Percentiles rank a stretch among this genome's conserved stretches.
Conservation (phyloP, 345 rosid species). For the Stellera chamaejasme region DNA sequence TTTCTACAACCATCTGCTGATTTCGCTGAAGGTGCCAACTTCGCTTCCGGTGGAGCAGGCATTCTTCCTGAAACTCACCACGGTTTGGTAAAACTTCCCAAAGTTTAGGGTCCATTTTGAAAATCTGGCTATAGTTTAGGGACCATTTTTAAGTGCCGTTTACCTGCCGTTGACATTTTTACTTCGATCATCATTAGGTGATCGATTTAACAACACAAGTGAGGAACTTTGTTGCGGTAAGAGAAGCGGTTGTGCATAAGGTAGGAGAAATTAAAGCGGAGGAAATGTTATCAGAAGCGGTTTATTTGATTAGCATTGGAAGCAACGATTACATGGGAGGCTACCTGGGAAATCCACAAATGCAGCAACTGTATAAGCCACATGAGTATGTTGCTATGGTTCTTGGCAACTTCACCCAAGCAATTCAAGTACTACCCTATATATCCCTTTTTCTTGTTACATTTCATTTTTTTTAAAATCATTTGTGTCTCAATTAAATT, state of each 20-base stretch:
- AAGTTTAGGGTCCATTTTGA: too few species aligned
- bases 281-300: conserved; percentile 34
- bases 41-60: conserved; percentile 51
- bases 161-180: background rate
- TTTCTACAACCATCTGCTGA: conserved; percentile 32
- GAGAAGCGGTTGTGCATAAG: conserved; percentile 24
- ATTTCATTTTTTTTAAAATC: background rate
- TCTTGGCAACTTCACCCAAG: conserved; percentile 39
- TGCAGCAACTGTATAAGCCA: conserved; percentile 26
- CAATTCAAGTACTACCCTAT: conserved; percentile 29
- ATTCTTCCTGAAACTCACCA: conserved; percentile 41
- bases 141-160: too few species aligned
- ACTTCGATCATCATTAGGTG: conserved; percentile 14
- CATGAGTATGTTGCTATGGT: conserved; percentile 38
- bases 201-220: conserved; percentile 38
- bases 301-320: conserved; percentile 46
- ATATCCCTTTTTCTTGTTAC: background rate
- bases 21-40: conserved; percentile 27
- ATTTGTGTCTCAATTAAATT: background rate
- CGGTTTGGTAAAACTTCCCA: conserved; percentile 20
- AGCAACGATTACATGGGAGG: conserved; percentile 50
- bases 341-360: conserved; percentile 26
- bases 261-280: conserved; percentile 24
- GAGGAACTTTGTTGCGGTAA: conserved; percentile 27
- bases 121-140: too few species aligned